Evolutionary conservation across 106 monocot species (phyloP), one percentile per base, ranked within the genome.

Genomic region (Xerophyta viscosa): DNA sequence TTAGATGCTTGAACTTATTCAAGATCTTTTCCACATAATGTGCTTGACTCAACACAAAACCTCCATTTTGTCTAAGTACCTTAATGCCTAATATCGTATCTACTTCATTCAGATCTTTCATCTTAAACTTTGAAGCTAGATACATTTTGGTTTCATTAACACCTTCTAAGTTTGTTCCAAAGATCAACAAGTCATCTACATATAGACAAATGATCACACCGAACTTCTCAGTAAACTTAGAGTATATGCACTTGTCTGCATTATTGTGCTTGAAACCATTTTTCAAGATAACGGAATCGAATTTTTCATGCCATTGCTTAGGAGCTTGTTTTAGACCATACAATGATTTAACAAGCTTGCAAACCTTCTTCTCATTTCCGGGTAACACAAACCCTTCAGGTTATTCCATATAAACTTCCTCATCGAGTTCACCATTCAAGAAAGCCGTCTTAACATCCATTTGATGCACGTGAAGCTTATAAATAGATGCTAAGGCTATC

Each of bases 101-200:
- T 33, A 15, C 31, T 31, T 54, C 31, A 5, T 20, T 31, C 29
- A 54, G 20, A 54, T 54, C 33, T 54, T 54, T 54, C 33, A 54
- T 54, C 21, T 54, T 31, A 36, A 54, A 54, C 1, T 20, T 54
- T 10, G 0, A 19, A 33, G 31, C 13, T 8, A 54, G 49, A 54
- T 20, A 54, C 18, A 0, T 54, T 21, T 54, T 54, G 0, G 19
- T 36, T 20, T 54, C 31, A 31, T 20, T 6, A 6, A 37, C 9
- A 12, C 29, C 15, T 7, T 21, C 20, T 5, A 49, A 9, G 21
- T 54, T 31, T 8, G 15, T 36, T 10, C 33, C 33, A 3, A 31
- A n/a, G 6, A 54, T n/a, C 6, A 54, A 18, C 1, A 54, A 31
- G 20, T 54, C 54, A 36, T 54, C 54, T 31, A 54, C 33, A 33